phyloP scores from a whole-genome alignment of 257 asterid species.

The Plantago ovata region DNA sequence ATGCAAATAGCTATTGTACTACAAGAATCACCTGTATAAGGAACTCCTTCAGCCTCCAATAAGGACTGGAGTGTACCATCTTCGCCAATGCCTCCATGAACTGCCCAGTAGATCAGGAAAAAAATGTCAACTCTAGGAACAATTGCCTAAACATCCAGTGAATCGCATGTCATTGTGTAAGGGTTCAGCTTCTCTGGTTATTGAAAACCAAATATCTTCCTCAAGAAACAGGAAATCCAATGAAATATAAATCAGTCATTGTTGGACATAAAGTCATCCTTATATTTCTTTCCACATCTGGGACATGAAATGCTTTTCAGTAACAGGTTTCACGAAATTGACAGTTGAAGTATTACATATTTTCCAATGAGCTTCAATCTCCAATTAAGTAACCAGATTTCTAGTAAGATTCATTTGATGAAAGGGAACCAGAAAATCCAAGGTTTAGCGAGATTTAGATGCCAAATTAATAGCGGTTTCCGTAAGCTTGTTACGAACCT shows the following conservation, averaged over 20 bases:
- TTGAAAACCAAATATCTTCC: background rate
- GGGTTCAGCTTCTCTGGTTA: background rate
- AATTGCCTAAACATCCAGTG: constrained; percentile 1
- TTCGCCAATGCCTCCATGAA: constrained; percentile 95
- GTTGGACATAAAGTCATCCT: too few relatives aligned
- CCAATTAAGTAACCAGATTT: too few relatives aligned
- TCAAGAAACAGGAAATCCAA: too few relatives aligned
- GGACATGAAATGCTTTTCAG: too few relatives aligned
- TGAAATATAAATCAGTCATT: too few relatives aligned
- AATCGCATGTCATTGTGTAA: constrained; percentile 9
- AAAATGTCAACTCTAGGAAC: constrained; percentile 6
- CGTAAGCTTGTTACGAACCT: constrained; percentile 38
- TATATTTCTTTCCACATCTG: too few relatives aligned
- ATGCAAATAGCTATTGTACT: background rate
- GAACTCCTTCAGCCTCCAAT: constrained; percentile 71
- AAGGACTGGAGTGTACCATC: constrained; percentile 84
- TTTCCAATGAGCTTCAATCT: too few relatives aligned
- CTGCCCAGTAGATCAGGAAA: constrained; percentile 32
- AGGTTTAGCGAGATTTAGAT: background rate
- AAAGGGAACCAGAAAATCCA: background rate
- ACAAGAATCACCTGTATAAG: constrained; percentile 50
- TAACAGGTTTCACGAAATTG: too few relatives aligned
- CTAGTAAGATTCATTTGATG: too few relatives aligned
- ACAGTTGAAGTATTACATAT: too few relatives aligned
- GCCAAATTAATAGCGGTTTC: background rate